These are phyloP conservation scores for Argentina anserina DNA, from an alignment of 306 rosid species.

Conservation along the genomic window DNA sequence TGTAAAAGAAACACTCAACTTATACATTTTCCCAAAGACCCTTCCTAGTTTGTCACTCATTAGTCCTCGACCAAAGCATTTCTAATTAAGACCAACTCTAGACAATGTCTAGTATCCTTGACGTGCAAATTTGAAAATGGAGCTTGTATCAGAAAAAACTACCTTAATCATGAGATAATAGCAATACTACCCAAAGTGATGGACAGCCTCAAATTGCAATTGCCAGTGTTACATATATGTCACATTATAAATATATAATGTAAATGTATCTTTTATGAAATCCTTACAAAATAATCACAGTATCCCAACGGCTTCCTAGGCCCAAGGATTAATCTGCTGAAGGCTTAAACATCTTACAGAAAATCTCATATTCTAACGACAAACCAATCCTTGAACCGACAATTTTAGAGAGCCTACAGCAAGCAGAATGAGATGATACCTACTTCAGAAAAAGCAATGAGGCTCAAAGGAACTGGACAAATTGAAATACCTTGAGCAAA, in stretches of 20 bases:
- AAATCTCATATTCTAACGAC: neutral
- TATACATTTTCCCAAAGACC: neutral
- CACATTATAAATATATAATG: no score
- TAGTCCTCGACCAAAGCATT: neutral
- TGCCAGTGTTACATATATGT: neutral
- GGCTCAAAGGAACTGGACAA: neutral
- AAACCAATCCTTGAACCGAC: neutral
- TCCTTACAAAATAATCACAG: no score
- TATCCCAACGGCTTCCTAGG: no score
- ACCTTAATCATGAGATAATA: neutral
- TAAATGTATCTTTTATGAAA: no score
- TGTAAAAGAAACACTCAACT: neutral
- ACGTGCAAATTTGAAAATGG: no score
- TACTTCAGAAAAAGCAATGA: neutral
- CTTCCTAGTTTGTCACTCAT: neutral
- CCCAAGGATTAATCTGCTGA: no score
- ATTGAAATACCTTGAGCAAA: slow-evolving; percentile 77
- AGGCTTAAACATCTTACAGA: no score
- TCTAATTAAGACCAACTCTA: neutral
- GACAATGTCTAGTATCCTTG: neutral
- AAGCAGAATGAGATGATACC: no score
- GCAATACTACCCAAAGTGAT: neutral
- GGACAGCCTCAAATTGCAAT: neutral
- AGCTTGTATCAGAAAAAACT: neutral
- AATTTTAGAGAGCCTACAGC: no score